Conservation (phyloP, 2,329 filamentous ascomycete genomes). For the Botrytis hyacinthi region DNA sequence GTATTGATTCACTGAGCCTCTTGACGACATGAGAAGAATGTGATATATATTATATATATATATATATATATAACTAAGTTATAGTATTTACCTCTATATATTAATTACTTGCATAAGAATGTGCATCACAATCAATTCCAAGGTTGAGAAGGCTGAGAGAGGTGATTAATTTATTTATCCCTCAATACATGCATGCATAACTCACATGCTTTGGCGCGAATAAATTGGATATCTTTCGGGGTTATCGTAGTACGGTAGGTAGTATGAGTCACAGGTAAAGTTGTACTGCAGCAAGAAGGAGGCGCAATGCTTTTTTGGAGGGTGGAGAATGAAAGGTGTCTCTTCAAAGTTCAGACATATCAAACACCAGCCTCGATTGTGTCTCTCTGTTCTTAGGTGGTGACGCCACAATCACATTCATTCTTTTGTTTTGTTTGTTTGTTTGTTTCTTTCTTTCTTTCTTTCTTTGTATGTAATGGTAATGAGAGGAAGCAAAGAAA, state of each 20-base stretch:
- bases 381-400: neutral
- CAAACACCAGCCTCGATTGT: neutral
- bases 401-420: neutral
- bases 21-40: neutral
- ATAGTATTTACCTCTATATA: neutral
- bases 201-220: neutral
- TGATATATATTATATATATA: neutral
- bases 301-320: neutral
- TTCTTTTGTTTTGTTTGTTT: too few relatives aligned
- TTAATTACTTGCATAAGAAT: constrained; percentile 6
- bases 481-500: neutral
- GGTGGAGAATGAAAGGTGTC: too few relatives aligned
- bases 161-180: too few relatives aligned
- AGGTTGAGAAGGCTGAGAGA: constrained; percentile 2
- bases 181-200: neutral
- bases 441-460: too few relatives aligned
- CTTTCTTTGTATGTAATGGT: neutral
- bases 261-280: neutral
- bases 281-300: constrained; percentile 1
- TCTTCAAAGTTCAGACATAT: neutral
- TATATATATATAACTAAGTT: neutral
- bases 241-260: neutral
- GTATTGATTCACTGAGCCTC: neutral
- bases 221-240: neutral
- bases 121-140: neutral